phyloP scores from a whole-genome alignment of 306 rosid species.

The Ziziphus jujuba region DNA sequence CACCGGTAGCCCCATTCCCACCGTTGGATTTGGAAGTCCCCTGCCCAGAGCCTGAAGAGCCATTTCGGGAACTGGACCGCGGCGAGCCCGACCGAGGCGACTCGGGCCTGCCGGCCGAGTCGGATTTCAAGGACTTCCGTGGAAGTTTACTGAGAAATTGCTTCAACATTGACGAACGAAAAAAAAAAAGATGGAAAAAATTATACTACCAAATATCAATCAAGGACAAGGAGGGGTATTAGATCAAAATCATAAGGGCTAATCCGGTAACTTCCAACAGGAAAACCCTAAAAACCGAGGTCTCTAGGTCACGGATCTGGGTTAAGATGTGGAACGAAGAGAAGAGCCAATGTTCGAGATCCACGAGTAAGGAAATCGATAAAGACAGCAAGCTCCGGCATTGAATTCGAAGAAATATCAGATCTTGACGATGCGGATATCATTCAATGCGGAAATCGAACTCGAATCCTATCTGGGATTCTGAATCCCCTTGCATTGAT shows the following conservation, averaged over 20 bases:
- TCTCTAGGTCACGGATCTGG: slow-evolving; percentile 38
- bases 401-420: slow-evolving; percentile 30
- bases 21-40: slow-evolving; percentile 40
- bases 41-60: slow-evolving; percentile 29
- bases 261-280: slow-evolving; percentile 11
- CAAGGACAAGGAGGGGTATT: slow-evolving; percentile 20
- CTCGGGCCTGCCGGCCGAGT: slow-evolving; percentile 54
- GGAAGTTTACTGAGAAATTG: slow-evolving; percentile 86
- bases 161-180: slow-evolving; percentile 68
- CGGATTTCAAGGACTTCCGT: slow-evolving; percentile 63
- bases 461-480: neutral
- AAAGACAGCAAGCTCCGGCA: slow-evolving; percentile 33
- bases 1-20: slow-evolving; percentile 34
- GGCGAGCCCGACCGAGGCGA: slow-evolving; percentile 47
- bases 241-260: slow-evolving; percentile 46
- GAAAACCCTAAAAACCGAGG: slow-evolving; percentile 54
- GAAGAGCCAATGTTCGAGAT: slow-evolving; percentile 28
- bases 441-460: neutral
- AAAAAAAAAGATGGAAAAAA: too few species aligned
- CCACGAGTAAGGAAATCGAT: slow-evolving; percentile 17
- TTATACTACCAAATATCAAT: slow-evolving; percentile 14
- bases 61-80: slow-evolving; percentile 40
- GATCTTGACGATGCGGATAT: slow-evolving; percentile 37
- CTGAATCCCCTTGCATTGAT: neutral
- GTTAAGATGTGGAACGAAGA: slow-evolving; percentile 7